These are phyloP conservation scores for Plectosphaerella plurivora DNA, from an alignment of 2,329 filamentous ascomycete genomes.

Conservation along the genomic window DNA sequence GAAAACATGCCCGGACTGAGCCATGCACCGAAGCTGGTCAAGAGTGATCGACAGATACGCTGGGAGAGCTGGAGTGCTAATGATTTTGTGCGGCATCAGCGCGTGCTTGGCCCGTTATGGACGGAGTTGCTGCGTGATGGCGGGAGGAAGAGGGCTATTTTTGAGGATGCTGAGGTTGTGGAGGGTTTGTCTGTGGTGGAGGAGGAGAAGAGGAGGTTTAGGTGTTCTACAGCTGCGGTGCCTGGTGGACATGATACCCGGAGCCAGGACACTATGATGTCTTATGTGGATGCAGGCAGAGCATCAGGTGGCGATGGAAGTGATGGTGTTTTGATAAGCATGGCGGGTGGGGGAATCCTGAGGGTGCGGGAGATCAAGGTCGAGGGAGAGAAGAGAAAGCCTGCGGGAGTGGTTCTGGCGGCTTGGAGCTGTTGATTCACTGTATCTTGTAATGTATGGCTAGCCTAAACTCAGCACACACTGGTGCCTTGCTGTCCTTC, in stretches of 20 bases:
- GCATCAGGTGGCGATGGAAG: conserved; percentile 1
- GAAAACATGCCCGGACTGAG: conserved; percentile 15
- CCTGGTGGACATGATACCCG: neutral
- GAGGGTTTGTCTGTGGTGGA: neutral
- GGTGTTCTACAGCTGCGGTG: conserved; percentile 1
- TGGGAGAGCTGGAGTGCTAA: conserved; percentile 50
- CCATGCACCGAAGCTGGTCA: conserved; percentile 70
- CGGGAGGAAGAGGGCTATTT: conserved; percentile 31
- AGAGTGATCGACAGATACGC: conserved; percentile 58
- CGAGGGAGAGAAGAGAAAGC: neutral
- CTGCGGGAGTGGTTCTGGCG: neutral
- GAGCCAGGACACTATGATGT: neutral
- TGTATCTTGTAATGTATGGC: too few species aligned
- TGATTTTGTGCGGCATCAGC: conserved; percentile 50
- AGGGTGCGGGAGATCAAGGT: conserved; percentile 7
- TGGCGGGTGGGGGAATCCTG: neutral
- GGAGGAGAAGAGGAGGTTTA: neutral
- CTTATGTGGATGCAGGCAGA: neutral
- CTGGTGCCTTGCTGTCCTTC: too few species aligned
- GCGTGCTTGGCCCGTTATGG: conserved; percentile 66
- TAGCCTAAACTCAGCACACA: too few species aligned
- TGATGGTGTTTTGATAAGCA: conserved; percentile 4
- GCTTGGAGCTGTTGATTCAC: too few species aligned
- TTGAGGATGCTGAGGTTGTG: conserved; percentile 27
- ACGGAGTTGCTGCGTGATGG: conserved; percentile 27